phyloP scores from a whole-genome alignment of 1,139 yeast species.

The Blastobotrys elegans region DNA sequence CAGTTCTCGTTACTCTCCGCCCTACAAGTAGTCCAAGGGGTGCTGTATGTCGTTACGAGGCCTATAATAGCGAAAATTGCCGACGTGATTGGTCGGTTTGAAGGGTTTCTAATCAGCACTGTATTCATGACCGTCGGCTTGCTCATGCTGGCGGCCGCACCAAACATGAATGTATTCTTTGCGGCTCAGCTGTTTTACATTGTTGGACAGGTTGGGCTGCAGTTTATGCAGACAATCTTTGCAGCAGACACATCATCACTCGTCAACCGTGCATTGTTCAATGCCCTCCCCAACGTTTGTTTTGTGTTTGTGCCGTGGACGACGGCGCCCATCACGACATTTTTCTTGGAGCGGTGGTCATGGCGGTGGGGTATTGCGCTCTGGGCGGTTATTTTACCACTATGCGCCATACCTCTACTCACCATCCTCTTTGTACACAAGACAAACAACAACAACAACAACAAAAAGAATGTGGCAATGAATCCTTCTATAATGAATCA shows the following conservation, averaged over 20 bases:
- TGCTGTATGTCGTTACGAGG: constrained; percentile 38
- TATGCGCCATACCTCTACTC: constrained; percentile 51
- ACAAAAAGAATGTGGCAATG: background rate
- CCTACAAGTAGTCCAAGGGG: constrained; percentile 39
- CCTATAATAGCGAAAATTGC: constrained; percentile 41
- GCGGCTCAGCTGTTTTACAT: constrained; percentile 37
- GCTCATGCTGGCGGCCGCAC: constrained; percentile 33
- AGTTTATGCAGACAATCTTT: constrained; percentile 37
- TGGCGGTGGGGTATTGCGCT: constrained; percentile 74
- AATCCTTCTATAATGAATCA: background rate
- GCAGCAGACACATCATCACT: constrained; percentile 40
- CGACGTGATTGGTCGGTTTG: constrained; percentile 40
- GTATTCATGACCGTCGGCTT: constrained; percentile 33
- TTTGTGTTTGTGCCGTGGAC: constrained; percentile 20
- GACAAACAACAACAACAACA: background rate
- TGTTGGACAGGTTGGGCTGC: constrained; percentile 37
- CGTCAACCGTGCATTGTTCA: constrained; percentile 37
- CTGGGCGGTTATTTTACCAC: constrained; percentile 71
- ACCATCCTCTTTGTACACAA: constrained; percentile 7
- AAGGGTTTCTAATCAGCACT: constrained; percentile 36
- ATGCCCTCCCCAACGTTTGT: constrained; percentile 33
- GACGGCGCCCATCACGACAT: constrained; percentile 19
- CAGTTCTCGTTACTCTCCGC: constrained; percentile 39
- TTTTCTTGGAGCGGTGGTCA: constrained; percentile 18
- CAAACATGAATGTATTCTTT: constrained; percentile 33